A percentile compares a stretch with the other conserved stretches of the same genome.
phyloP scores from a whole-genome alignment of 768 basidiomycete species.

The Clitopilus hobsonii region DNA sequence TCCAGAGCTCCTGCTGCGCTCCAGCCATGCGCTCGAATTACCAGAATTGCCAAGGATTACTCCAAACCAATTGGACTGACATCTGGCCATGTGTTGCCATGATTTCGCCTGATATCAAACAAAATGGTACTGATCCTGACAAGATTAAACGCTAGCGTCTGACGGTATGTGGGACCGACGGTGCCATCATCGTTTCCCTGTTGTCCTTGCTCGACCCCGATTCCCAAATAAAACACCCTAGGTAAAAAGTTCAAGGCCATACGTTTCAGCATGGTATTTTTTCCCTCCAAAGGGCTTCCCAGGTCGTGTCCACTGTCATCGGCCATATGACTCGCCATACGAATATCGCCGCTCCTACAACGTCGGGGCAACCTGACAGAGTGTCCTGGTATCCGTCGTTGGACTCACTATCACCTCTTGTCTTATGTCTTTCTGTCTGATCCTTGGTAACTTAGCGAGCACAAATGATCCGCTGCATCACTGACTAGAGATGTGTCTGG shows the following conservation, averaged over 20 bases:
- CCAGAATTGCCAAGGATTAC: background rate
- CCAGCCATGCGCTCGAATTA: background rate
- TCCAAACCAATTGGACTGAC: no score
- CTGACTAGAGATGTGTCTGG: background rate
- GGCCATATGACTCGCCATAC: background rate
- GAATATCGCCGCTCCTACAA: background rate
- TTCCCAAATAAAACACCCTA: background rate
- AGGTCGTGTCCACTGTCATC: background rate
- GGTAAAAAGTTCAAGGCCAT: background rate
- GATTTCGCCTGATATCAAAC: background rate
- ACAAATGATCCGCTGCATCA: background rate
- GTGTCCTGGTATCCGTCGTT: background rate
- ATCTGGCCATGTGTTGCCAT: background rate
- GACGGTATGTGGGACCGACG: background rate
- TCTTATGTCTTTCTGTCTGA: background rate
- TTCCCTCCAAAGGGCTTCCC: background rate
- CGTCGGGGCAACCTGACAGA: background rate
- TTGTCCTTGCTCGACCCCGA: background rate
- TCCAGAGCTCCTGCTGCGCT: background rate
- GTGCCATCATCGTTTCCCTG: background rate
- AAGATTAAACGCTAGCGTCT: background rate
- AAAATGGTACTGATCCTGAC: background rate
- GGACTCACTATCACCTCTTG: background rate
- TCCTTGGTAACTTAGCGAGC: background rate
- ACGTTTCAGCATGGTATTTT: background rate